Evolutionary conservation across 2,329 filamentous ascomycete species (phyloP), one percentile per base, ranked within the genome.

Genomic region (Coniochaeta sp.): DNA sequence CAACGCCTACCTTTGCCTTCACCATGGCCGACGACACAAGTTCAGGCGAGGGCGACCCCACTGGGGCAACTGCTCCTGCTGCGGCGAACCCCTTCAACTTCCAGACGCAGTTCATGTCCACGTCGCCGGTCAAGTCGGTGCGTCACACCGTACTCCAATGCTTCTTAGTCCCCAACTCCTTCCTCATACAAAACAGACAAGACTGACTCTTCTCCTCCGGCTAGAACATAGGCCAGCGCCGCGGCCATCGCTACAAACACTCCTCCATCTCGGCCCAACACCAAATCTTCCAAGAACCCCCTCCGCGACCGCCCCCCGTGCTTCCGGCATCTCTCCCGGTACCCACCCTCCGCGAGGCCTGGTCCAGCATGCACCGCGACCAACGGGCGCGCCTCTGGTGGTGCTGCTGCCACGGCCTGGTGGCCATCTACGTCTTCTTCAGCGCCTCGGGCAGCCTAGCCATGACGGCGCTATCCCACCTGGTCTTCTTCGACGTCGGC

Each of bases 201-300:
- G 20, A 8, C 52, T 50, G 27, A 59, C 51, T 35, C 20, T 18
- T 31, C 46, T 31, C 12, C 32, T 22, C 24, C 49, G 51, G 33
- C 55, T 50, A 95, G 86, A 92, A 90, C 60, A 83, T 96, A 57
- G 91, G 91, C 57, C 89, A 96, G 69, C 84, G 94, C 58, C 86
- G 92, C 55, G 94, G 94, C 56, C 94, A 99, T 74, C 91, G 94
- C 67, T 99, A 99, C 78, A 96, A 96, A 66, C 92, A 97, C 73
- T 95, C 89, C 67, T 95, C 89, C 66, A 87, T 99, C 52, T 95
- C 89, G 18, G 73, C 82, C 7, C 82, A 85, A 61, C 91, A 97
- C 66, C 91, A 96, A 68, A 95, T 97, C 68, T 96, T 97, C 69
- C 89, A 95, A 60, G 91, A 96, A 66, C 94, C 94, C 6, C 85